These are phyloP conservation scores for Ascochyta pisi DNA, from an alignment of 2,329 filamentous ascomycete species.

Conservation along the genomic window DNA sequence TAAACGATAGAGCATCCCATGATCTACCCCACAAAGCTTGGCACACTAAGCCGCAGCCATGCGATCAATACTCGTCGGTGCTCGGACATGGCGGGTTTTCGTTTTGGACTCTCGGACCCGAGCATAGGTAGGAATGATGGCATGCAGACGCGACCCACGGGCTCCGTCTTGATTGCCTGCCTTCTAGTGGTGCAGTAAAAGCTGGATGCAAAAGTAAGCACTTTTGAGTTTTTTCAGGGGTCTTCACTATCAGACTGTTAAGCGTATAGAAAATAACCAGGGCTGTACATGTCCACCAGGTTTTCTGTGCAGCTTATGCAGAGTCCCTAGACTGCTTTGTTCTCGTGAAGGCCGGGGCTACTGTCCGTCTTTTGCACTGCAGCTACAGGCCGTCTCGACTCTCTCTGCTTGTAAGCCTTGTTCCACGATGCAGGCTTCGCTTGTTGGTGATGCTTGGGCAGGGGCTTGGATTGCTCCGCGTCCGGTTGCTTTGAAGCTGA, in stretches of 20 bases:
- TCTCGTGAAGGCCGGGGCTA: too few species aligned
- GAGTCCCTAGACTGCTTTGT: too few species aligned
- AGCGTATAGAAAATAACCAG: too few species aligned
- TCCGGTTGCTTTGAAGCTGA: background rate
- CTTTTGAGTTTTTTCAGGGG: too few species aligned
- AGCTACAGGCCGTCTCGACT: background rate
- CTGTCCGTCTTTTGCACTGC: too few species aligned
- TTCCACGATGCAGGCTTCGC: too few species aligned
- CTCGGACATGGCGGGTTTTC: constrained; percentile 3
- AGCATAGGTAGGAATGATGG: background rate
- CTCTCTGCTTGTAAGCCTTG: background rate
- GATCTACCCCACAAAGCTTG: constrained; percentile 12
- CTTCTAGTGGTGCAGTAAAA: too few species aligned
- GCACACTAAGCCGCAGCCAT: background rate
- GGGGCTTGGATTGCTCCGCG: background rate
- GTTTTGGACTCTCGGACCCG: background rate
- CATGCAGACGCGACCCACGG: constrained; percentile 1
- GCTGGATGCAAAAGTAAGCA: too few species aligned
- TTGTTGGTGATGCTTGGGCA: too few species aligned
- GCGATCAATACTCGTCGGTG: background rate
- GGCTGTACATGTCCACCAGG: too few species aligned
- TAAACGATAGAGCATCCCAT: background rate
- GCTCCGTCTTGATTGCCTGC: background rate
- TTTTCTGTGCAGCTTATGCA: too few species aligned
- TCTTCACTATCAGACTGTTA: too few species aligned